Conservation (phyloP, 805 yeast species). For the Saccharomycopsis selenospora region DNA sequence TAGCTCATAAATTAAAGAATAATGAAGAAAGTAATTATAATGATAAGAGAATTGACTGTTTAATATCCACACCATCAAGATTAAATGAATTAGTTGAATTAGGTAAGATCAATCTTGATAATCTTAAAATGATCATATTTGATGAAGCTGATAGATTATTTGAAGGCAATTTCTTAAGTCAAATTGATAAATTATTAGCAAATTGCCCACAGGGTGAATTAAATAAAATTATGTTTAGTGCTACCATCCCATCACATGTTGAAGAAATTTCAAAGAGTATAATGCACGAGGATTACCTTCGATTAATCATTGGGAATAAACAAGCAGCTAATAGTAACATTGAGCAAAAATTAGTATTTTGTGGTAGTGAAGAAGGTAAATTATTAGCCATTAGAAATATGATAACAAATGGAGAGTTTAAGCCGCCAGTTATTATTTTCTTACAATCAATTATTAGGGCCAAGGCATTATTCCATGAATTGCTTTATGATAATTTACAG, state of each 20-base stretch:
- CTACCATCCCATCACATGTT: constrained; percentile 89
- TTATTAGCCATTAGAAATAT: constrained; percentile 83
- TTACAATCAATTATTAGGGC: constrained; percentile 90
- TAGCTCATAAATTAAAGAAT: constrained; percentile 60
- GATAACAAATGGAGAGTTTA: constrained; percentile 75
- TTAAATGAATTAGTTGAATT: constrained; percentile 69
- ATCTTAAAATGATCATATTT: constrained; percentile 69
- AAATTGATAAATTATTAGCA: constrained; percentile 77
- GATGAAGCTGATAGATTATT: constrained; percentile 96
- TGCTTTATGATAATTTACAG: constrained; percentile 82
- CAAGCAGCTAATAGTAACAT: constrained; percentile 85
- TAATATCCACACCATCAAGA: constrained; percentile 85
- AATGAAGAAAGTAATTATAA: constrained; percentile 39
- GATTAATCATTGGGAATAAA: constrained; percentile 86
- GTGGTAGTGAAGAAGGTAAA: constrained; percentile 96
- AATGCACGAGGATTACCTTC: constrained; percentile 69
- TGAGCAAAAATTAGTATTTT: constrained; percentile 73
- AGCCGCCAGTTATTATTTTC: constrained; percentile 89
- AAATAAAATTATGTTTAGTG: constrained; percentile 76
- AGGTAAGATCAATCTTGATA: constrained; percentile 51
- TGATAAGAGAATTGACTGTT: constrained; percentile 62
- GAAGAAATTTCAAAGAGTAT: constrained; percentile 82
- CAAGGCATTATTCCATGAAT: constrained; percentile 88
- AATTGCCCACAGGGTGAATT: constrained; percentile 36
- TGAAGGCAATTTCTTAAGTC: constrained; percentile 80